Base-by-base conservation (phyloP, 2,329 filamentous ascomycete genomes). In the Kalmusia sp. region DNA sequence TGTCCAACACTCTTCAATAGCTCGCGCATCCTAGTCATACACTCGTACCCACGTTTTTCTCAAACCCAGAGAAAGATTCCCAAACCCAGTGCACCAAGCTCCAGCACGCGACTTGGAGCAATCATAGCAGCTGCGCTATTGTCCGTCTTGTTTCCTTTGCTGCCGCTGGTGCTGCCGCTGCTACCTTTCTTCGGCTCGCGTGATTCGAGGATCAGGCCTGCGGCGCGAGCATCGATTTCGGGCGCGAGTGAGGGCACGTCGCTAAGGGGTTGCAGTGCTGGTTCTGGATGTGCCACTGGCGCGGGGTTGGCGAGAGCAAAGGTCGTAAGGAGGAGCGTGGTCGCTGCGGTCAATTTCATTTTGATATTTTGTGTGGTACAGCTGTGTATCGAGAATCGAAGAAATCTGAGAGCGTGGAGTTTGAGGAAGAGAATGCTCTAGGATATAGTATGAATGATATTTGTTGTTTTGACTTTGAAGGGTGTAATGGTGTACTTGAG, bases 251-350 rank as follows among this genome's bases (percentile, higher is more conserved):
- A 49, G 1, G 44, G 38, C 24, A 52, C 49, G 4, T 55, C 37
- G 30, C 5, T 47, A 22, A 50, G 37, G n/a, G 45, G 31, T 44
- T 28, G 40, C 35, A 35, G 41, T 4, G 31, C 38, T 19, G 52
- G 51, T 33, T 54, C 59, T 51, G 61, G 55, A 12, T 59, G 55
- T 14, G 62, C 55, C 30, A 50, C 24, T 1, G 68, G 67, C 30
- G 69, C 65, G 49, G 69, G 67, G 30, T 34, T 70, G 22, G 70
- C 63, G 40, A 68, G 55, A 3, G 64, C 61, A 49, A 70, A 57
- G 12, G 64, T 53, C 21, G 65, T 57, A 56, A 66, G 58, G 55
- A 71, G 48, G 28, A 71, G 45, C 11, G 62, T 52, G 37, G 63
- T 46, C 44, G 56, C 41, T 46, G 59, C 61, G 11, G 59, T 41